A percentile compares a stretch with the other conserved stretches of the same genome.
phyloP scores from a whole-genome alignment of 495 filamentous ascomycete species.

The Acidomyces sp. region DNA sequence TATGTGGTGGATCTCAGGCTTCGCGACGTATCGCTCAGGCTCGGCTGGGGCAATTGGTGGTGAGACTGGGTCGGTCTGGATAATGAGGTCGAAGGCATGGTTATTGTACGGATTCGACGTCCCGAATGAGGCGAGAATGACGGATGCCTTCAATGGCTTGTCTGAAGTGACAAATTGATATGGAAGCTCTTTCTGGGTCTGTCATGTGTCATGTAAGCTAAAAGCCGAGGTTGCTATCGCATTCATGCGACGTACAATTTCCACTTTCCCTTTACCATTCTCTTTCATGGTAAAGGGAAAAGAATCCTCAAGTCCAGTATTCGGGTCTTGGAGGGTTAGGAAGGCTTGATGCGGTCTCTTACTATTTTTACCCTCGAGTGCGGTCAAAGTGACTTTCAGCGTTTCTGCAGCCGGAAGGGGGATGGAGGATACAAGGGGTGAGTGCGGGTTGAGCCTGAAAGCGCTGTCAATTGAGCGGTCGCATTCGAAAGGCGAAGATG shows the following conservation, averaged over 20 bases:
- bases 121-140: conserved; percentile 82
- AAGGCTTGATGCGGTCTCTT: conserved; percentile 90
- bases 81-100: conserved; percentile 52
- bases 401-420: conserved; percentile 54
- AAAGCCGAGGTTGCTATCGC: background rate
- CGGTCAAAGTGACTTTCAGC: conserved; percentile 68
- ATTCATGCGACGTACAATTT: conserved; percentile 48
- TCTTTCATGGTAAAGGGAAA: conserved; percentile 78
- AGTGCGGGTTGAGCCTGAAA: conserved; percentile 47
- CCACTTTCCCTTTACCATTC: conserved; percentile 68
- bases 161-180: conserved; percentile 58
- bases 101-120: conserved; percentile 49
- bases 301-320: conserved; percentile 72
- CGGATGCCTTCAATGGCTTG: conserved; percentile 55
- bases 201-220: conserved; percentile 9
- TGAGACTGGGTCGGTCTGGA: conserved; percentile 47
- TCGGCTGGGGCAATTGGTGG: conserved; percentile 46
- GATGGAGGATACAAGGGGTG: conserved; percentile 48
- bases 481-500: background rate
- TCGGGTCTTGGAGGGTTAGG: conserved; percentile 61
- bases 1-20: conserved; percentile 76
- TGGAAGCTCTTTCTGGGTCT: conserved; percentile 87
- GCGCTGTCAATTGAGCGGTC: background rate
- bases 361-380: conserved; percentile 61
- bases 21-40: conserved; percentile 67